These are phyloP conservation scores for Aspergillus hortae DNA, from an alignment of 2,329 filamentous ascomycete genomes.

Conservation along the genomic window DNA sequence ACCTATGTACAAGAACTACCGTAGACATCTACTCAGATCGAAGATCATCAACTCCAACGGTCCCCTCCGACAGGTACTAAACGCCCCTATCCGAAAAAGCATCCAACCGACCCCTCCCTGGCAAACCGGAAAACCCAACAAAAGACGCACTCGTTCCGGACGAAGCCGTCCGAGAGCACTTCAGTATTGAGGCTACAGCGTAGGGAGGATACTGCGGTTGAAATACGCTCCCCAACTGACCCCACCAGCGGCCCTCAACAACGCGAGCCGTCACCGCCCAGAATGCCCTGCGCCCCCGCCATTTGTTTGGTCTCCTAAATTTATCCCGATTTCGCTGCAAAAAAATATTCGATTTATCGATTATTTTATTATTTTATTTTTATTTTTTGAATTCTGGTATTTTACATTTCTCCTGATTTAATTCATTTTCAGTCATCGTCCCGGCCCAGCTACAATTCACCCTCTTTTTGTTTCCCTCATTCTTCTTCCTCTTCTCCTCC, in stretches of 20 bases:
- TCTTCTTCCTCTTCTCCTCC: conserved; percentile 6
- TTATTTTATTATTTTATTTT: too few relatives aligned
- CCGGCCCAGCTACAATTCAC: neutral
- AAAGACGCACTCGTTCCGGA: conserved; percentile 5
- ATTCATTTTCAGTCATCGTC: neutral
- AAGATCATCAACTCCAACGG: neutral
- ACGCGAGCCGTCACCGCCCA: neutral
- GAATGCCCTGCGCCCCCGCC: too few relatives aligned
- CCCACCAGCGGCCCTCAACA: conserved; percentile 18
- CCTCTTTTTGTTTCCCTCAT: neutral
- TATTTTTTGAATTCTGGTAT: too few relatives aligned
- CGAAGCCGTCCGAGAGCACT: conserved; percentile 4
- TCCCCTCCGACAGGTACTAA: neutral
- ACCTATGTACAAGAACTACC: too few relatives aligned
- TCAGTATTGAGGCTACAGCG: conserved; percentile 25
- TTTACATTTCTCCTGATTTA: too few relatives aligned
- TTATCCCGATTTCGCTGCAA: too few relatives aligned
- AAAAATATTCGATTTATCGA: too few relatives aligned
- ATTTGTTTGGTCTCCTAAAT: too few relatives aligned
- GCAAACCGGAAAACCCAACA: conserved; percentile 10
- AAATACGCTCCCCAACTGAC: conserved; percentile 17
- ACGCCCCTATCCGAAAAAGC: conserved; percentile 3
- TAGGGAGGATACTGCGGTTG: conserved; percentile 22
- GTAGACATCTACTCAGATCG: too few relatives aligned
- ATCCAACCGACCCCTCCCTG: neutral